Base-by-base conservation (phyloP, 1,284 basidiomycete species). In the Trichosporon coremiiforme region DNA sequence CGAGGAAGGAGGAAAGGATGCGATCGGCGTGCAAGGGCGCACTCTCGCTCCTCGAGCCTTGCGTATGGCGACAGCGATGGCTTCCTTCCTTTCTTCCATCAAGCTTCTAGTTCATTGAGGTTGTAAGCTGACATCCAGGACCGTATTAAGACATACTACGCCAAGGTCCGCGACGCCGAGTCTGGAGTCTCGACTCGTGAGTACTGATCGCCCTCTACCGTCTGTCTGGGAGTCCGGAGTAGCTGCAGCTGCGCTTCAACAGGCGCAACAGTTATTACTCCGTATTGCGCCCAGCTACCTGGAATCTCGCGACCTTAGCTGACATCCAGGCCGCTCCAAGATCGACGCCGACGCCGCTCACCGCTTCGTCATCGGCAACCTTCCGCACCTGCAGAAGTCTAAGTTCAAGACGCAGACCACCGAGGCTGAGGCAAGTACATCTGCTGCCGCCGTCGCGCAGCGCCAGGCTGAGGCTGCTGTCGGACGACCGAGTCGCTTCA, bases 111-210 rank as follows among this genome's bases (percentile, higher is more conserved):
- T 22, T 22, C 47, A 6, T 8, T n/a, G 6, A n/a, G 4, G 17
- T n/a, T 53, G 22, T 25, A 53, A 29, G 33, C 25, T 47, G 25
- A 64, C 53, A 74, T 12, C 13, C 65, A 66, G 76, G 76, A 82
- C 38, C 65, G 65, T 13, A 66, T 66, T 17, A 45, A 66, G 45
- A 53, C 47, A 31, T 83, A 83, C 70, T 83, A 81, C 62, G 69
- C 69, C 50, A 83, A 83, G 68, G 74, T 83, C 38, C 70, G 71
- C 45, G 66, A 70, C 0, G 77, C 77, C 8, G 82, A 81, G 70
- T 69, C 77, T 9, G 75, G 77, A 3, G 74, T 62, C 35, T 45
- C 78, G 31, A 68, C 71, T 31, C 73, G 79, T 80, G 50, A 71
- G 79, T 79, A 15, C 38, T 41, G 12, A 15, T n/a, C 41, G 3